Percentiles rank a stretch among this genome's conserved stretches.
Conservation (phyloP, 495 filamentous ascomycete species). For the Podospora australis region DNA sequence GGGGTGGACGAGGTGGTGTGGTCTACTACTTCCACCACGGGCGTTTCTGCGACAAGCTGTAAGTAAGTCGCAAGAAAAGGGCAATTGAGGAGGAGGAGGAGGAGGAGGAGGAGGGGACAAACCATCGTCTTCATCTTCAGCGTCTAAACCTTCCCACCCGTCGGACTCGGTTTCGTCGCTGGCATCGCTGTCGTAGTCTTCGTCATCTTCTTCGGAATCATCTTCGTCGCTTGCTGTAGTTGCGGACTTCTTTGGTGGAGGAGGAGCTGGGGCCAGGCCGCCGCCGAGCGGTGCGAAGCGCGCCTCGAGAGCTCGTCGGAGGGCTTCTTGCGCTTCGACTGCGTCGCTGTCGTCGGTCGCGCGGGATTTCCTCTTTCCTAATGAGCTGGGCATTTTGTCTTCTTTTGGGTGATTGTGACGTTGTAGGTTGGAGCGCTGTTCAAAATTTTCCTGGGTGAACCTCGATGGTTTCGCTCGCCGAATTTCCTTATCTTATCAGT, state of each 20-base stretch:
- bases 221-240: constrained; percentile 10
- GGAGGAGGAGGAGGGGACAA: constrained; percentile 5
- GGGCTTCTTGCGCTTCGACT: constrained; percentile 42
- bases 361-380: constrained; percentile 39
- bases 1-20: constrained; percentile 33
- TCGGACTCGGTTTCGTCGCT: constrained; percentile 31
- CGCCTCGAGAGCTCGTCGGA: constrained; percentile 80
- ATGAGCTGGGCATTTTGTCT: constrained; percentile 12
- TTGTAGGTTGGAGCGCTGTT: background rate
- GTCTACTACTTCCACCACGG: constrained; percentile 57
- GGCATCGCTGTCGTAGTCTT: constrained; percentile 23
- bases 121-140: constrained; percentile 26
- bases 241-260: constrained; percentile 19
- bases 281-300: constrained; percentile 67
- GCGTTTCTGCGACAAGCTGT: constrained; percentile 16
- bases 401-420: background rate
- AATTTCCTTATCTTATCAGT: constrained; percentile 17
- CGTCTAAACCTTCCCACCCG: constrained; percentile 64
- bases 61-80: too few relatives aligned
- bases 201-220: constrained; percentile 25
- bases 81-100: background rate
- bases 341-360: constrained; percentile 24
- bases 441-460: constrained; percentile 7
- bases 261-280: constrained; percentile 9
- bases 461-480: constrained; percentile 13